Conservation (phyloP, 164 flowering plant species). For the Chimonanthus salicifolius region DNA sequence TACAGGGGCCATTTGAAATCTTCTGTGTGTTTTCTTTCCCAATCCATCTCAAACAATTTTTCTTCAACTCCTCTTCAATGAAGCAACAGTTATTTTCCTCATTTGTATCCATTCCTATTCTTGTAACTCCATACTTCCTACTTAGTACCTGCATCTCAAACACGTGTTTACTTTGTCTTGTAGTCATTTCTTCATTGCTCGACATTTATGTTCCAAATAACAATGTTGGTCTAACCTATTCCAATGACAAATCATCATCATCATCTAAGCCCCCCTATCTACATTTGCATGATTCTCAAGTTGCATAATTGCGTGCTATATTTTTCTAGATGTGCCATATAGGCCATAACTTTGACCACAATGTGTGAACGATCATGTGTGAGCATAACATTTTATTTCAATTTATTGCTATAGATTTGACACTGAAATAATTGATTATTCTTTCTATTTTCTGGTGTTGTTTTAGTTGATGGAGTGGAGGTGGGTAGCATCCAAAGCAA, state of each 20-base stretch:
- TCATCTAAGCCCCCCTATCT: background rate
- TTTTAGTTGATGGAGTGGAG: conserved; percentile 80
- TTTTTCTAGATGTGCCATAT: background rate
- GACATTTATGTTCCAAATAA: background rate
- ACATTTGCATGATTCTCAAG: background rate
- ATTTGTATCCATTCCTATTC: too few relatives aligned
- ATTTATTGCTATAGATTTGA: background rate
- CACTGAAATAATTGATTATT: background rate
- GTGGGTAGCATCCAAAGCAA: conserved; percentile 79
- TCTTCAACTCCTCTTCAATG: too few relatives aligned
- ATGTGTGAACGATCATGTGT: too few relatives aligned
- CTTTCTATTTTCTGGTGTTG: background rate
- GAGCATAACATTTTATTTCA: background rate
- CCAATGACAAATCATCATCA: background rate
- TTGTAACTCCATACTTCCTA: too few relatives aligned
- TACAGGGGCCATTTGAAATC: too few relatives aligned
- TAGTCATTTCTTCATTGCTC: background rate
- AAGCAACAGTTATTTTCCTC: too few relatives aligned
- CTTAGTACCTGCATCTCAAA: too few relatives aligned
- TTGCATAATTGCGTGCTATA: background rate
- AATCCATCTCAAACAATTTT: too few relatives aligned
- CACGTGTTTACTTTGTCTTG: background rate
- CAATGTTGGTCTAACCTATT: background rate
- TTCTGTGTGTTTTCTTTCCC: too few relatives aligned
- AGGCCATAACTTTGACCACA: background rate